A percentile compares a stretch with the other conserved stretches of the same genome.
Evolutionary conservation across 495 filamentous ascomycete genomes (phyloP).

Genomic region (Neurospora sp.): DNA sequence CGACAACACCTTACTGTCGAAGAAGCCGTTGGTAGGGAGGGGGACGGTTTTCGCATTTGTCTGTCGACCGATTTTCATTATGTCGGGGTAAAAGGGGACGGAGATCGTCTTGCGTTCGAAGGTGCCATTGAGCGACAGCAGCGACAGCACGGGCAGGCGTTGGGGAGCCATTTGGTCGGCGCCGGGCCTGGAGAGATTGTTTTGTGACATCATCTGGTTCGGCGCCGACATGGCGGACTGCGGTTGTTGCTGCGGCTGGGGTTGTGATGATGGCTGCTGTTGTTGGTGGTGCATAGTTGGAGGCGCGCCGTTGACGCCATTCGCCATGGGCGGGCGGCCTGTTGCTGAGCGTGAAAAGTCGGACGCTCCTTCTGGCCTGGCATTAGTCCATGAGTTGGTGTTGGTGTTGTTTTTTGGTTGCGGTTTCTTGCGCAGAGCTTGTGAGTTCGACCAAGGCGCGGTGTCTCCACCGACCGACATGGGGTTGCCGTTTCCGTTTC

Average conservation of each 20-base stretch:
- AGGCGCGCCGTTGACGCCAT: constrained; percentile 50
- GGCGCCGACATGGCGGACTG: constrained; percentile 53
- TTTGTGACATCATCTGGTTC: constrained; percentile 27
- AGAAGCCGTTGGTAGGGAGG: constrained; percentile 82
- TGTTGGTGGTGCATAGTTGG: constrained; percentile 23
- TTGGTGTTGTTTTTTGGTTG: constrained; percentile 35
- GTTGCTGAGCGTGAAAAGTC: constrained; percentile 36
- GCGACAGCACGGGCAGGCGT: constrained; percentile 62
- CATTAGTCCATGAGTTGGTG: constrained; percentile 52
- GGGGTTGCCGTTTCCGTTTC: constrained; percentile 14
- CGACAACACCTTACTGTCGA: constrained; percentile 95
- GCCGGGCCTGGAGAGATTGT: constrained; percentile 38
- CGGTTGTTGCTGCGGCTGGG: constrained; percentile 51
- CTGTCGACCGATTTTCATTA: constrained; percentile 86
- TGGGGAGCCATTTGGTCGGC: constrained; percentile 45
- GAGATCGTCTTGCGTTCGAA: constrained; percentile 95
- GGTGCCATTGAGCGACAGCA: constrained; percentile 83
- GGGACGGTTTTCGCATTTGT: constrained; percentile 94
- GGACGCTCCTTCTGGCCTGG: constrained; percentile 29
- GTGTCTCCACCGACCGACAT: constrained; percentile 32
- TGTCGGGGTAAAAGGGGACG: constrained; percentile 80
- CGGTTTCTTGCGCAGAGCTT: constrained; percentile 54
- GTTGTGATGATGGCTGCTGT: background rate
- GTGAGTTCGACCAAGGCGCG: constrained; percentile 37
- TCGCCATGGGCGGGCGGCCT: constrained; percentile 37